phyloP scores from a whole-genome alignment of 495 filamentous ascomycete genomes.

The Talaromyces borbonicus region DNA sequence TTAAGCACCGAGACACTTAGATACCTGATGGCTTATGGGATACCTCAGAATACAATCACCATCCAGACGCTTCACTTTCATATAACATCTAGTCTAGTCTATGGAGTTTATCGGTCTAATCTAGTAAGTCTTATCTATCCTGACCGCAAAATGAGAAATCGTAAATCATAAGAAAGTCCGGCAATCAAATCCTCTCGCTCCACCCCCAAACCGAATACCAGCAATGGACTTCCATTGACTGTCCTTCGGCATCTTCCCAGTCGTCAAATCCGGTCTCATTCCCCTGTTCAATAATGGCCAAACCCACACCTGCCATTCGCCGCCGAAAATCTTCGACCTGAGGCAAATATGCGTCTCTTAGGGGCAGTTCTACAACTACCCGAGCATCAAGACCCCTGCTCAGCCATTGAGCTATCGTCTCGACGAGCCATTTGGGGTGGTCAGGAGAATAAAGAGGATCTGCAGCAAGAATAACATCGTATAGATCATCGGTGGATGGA shows the following conservation, averaged over 20 bases:
- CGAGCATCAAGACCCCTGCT: conserved; percentile 33
- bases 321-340: conserved; percentile 45
- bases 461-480: conserved; percentile 56
- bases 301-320: conserved; percentile 42
- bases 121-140: not conserved
- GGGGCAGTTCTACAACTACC: conserved; percentile 55
- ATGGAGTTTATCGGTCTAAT: not conserved
- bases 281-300: conserved; percentile 47
- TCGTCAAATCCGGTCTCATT: conserved; percentile 61
- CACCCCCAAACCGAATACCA: conserved; percentile 60
- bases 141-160: not conserved
- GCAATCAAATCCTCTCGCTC: conserved; percentile 25
- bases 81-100: conserved; percentile 3
- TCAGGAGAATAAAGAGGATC: conserved; percentile 61
- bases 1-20: too few relatives aligned
- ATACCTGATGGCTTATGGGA: too few relatives aligned
- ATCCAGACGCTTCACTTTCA: too few relatives aligned
- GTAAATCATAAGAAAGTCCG: not conserved
- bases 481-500: conserved; percentile 32
- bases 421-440: conserved; percentile 53
- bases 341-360: conserved; percentile 46
- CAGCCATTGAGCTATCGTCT: conserved; percentile 47
- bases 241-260: conserved; percentile 46
- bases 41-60: too few relatives aligned
- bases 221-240: conserved; percentile 45